Conservation (phyloP, 495 filamentous ascomycete species). For the Trichoderma parareesei region DNA sequence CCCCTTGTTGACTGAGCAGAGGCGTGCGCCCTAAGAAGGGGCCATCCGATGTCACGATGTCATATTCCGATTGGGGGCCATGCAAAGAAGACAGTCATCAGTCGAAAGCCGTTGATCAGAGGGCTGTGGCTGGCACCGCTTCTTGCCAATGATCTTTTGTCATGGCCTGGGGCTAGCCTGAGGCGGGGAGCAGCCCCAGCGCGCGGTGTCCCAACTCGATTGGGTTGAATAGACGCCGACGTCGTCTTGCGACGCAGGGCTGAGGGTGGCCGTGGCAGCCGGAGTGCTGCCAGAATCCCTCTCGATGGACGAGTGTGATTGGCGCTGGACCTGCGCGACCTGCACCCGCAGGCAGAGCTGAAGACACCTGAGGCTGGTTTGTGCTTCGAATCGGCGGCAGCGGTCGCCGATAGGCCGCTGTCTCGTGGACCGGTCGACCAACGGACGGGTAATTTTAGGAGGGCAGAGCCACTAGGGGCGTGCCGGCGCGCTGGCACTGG, state of each 20-base stretch:
- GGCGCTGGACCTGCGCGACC: not conserved
- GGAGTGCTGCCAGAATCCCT: not conserved
- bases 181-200: not conserved
- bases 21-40: not conserved
- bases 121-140: not conserved
- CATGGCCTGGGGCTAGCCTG: not conserved
- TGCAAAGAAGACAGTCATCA: not conserved
- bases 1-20: no score
- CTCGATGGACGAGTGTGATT: not conserved
- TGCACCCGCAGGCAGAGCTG: conserved; percentile 5
- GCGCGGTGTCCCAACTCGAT: not conserved
- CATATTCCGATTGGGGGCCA: conserved; percentile 8
- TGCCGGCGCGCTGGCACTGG: not conserved
- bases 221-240: conserved; percentile 12
- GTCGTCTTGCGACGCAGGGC: not conserved
- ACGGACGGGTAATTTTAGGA: not conserved
- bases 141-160: conserved; percentile 4
- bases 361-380: not conserved
- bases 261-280: conserved; percentile 9
- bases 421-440: not conserved
- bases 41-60: conserved; percentile 7
- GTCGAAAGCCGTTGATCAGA: conserved; percentile 1
- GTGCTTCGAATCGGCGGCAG: not conserved
- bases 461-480: not conserved
- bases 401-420: not conserved